These are phyloP conservation scores for Candida ficus DNA, from an alignment of 805 yeast genomes.

Conservation along the genomic window DNA sequence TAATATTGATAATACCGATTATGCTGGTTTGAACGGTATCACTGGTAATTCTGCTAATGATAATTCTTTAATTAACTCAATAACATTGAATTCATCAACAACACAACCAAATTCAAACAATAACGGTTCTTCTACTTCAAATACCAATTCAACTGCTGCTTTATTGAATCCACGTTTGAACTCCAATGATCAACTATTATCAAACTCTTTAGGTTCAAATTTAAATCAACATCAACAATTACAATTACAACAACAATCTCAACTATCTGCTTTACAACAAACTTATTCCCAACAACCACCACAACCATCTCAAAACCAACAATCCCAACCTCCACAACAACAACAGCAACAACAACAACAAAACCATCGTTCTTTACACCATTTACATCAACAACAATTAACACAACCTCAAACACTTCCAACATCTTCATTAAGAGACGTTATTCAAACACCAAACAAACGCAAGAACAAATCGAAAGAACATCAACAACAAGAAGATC, in stretches of 20 bases:
- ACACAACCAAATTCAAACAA: background rate
- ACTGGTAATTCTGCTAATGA: slow-evolving; percentile 8
- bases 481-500: slow-evolving; percentile 12
- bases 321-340: slow-evolving; percentile 2
- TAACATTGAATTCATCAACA: slow-evolving; percentile 18
- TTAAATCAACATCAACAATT: slow-evolving; percentile 12
- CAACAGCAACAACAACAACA: slow-evolving; percentile 5
- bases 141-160: background rate
- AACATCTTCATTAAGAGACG: slow-evolving; percentile 2
- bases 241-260: slow-evolving; percentile 6
- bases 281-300: slow-evolving; percentile 2
- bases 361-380: slow-evolving; percentile 4
- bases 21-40: slow-evolving; percentile 8
- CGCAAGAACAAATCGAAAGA: slow-evolving; percentile 17
- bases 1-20: slow-evolving; percentile 19
- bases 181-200: slow-evolving; percentile 16
- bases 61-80: slow-evolving; percentile 19
- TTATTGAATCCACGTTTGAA: slow-evolving; percentile 16
- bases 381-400: slow-evolving; percentile 7
- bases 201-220: slow-evolving; percentile 15
- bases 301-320: slow-evolving; percentile 4
- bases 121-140: background rate
- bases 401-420: slow-evolving; percentile 5
- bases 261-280: slow-evolving; percentile 2
- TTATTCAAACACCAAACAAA: background rate